Conservation (phyloP, 495 filamentous ascomycete genomes). For the Talaromyces stipitatus region DNA sequence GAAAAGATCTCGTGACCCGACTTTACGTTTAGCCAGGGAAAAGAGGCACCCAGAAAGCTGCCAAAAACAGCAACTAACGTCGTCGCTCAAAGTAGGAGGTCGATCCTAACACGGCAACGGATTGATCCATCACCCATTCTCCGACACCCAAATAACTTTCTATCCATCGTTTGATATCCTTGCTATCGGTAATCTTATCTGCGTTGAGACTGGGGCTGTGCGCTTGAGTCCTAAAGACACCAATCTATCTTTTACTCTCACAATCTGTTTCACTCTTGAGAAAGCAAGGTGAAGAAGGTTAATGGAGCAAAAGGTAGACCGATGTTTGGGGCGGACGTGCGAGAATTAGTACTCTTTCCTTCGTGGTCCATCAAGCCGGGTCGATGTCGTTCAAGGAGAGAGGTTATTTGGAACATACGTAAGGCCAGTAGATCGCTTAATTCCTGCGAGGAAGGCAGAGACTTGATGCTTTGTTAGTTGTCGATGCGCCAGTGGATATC, state of each 20-base stretch:
- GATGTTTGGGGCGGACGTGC: slow-evolving; percentile 7
- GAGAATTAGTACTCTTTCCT: slow-evolving; percentile 1
- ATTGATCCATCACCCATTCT: slow-evolving; percentile 97
- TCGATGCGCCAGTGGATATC: background rate
- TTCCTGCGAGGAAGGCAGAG: slow-evolving; percentile 90
- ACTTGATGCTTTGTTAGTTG: slow-evolving; percentile 45
- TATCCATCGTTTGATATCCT: slow-evolving; percentile 82
- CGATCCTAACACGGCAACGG: slow-evolving; percentile 79
- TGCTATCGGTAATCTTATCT: slow-evolving; percentile 77
- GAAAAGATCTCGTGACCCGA: background rate
- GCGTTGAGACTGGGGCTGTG: slow-evolving; percentile 76
- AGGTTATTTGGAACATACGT: slow-evolving; percentile 54
- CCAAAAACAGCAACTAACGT: too few species aligned
- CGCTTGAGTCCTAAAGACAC: slow-evolving; percentile 21
- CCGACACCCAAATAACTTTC: slow-evolving; percentile 93
- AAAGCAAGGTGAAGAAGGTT: background rate
- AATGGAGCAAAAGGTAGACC: slow-evolving; percentile 9
- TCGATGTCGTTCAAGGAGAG: background rate
- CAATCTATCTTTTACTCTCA: slow-evolving; percentile 3
- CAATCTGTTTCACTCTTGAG: background rate
- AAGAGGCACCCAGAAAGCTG: background rate
- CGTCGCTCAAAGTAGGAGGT: slow-evolving; percentile 85
- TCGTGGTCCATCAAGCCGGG: background rate
- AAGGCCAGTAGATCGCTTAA: slow-evolving; percentile 92
- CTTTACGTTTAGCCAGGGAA: background rate